Base-by-base conservation (phyloP, 2,329 filamentous ascomycete genomes). In the Trichothecium roseum region DNA sequence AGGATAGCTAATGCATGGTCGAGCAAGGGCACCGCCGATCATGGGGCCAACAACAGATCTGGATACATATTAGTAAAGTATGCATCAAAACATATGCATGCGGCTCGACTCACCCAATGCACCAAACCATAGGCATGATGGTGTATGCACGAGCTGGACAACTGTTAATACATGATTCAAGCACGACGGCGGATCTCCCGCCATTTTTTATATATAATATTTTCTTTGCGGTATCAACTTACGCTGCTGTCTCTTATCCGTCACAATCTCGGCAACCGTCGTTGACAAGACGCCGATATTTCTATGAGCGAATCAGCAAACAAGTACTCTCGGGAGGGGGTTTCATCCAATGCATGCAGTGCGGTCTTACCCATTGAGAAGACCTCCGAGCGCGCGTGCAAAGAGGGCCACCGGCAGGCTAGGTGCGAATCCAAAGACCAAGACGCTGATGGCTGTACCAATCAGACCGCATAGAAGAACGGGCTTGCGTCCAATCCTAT, bases 71-170 rank as follows among this genome's bases (percentile, higher is more conserved):
- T 22, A 49, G 54, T 46, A 24, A 24, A 6, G 20, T 6, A 24
- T 24, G 20, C 20, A 24, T 24, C 6, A 6, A 24, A 6, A 10
- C 20, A 24, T 10, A 10, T 10, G 10, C 10, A 24, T 24, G 20
- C 20, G 8, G 9, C 28, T 18, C 15, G 5, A 62, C 68, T 62
- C 66, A 85, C 69, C 91, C 91, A 52, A 98, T 72, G 54, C 88
- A 95, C 91, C 91, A 98, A 18, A 96, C 85, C 55, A 94, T 86
- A 6, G 91, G 91, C 87, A 98, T 95, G 47, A 96, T 88, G 10
- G 89, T 86, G 62, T 94, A 98, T 34, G 89, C 91, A 48, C 85
- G 84, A 46, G 88, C 83, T 87, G 41, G 36, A 36, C 34, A 30
- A 13, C 3, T 31, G 48, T 64, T 45, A 58, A 51, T 28, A 15